Evolutionary conservation across 495 filamentous ascomycete species (phyloP).

Genomic region (Pyronema omphalodes): DNA sequence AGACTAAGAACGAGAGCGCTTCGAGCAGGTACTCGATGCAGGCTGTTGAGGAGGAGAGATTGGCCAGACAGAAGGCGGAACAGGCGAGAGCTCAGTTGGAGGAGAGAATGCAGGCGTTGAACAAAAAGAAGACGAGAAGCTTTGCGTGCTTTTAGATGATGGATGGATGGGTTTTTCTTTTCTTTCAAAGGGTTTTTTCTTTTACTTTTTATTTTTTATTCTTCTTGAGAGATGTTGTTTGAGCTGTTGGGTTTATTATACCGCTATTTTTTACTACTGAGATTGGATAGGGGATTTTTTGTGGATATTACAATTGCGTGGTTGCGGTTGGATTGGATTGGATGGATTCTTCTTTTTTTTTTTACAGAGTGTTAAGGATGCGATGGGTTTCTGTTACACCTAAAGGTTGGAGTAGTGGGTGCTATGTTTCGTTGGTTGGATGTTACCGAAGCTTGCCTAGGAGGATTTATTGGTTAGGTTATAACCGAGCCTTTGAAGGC

Average conservation of each 20-base stretch:
- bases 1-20: slow-evolving; percentile 41
- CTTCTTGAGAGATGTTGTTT: neutral
- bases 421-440: too few species aligned
- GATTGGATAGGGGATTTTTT: neutral
- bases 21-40: slow-evolving; percentile 68
- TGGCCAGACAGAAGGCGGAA: slow-evolving; percentile 72
- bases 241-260: neutral
- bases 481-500: too few species aligned
- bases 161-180: slow-evolving; percentile 5
- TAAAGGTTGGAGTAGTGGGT: too few species aligned
- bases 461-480: too few species aligned
- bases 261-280: neutral
- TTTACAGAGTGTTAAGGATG: neutral
- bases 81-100: slow-evolving; percentile 72
- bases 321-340: too few species aligned
- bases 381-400: neutral
- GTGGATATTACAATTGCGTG: neutral
- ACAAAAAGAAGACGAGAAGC: slow-evolving; percentile 84
- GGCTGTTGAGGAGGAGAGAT: slow-evolving; percentile 83
- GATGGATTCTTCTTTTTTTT: neutral
- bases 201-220: slow-evolving; percentile 25
- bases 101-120: slow-evolving; percentile 82
- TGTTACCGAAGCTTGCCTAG: too few species aligned
- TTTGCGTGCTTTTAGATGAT: slow-evolving; percentile 78
- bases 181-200: slow-evolving; percentile 5